phyloP scores from a whole-genome alignment of 441 rosid genomes.

The Daphne laureola region DNA sequence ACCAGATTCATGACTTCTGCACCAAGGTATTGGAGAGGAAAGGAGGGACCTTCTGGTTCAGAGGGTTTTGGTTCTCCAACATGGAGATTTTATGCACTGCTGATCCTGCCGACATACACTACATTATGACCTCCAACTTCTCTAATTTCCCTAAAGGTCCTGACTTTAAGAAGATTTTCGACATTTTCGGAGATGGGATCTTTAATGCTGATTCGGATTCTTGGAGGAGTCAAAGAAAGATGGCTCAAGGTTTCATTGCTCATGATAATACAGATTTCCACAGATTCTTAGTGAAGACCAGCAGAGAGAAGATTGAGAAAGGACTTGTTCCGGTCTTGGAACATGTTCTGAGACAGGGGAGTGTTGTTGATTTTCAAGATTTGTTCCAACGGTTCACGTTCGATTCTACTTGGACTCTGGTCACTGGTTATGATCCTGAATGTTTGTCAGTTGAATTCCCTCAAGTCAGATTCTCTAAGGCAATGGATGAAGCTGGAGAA shows the following conservation, averaged over 20 bases:
- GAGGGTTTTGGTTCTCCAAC: slow-evolving; percentile 24
- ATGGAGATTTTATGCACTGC: slow-evolving; percentile 24
- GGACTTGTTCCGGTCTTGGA: slow-evolving; percentile 35
- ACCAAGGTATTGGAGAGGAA: slow-evolving; percentile 18
- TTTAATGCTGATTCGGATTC: slow-evolving; percentile 29
- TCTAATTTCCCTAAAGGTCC: slow-evolving; percentile 38
- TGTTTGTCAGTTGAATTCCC: slow-evolving; percentile 27
- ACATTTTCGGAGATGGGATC: slow-evolving; percentile 42
- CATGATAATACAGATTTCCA: slow-evolving; percentile 13
- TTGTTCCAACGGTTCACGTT: slow-evolving; percentile 34
- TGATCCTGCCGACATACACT: slow-evolving; percentile 40
- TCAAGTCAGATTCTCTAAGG: slow-evolving; percentile 22
- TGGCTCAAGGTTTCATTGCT: slow-evolving; percentile 23
- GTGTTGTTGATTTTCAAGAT: slow-evolving; percentile 33
- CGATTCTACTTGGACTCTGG: slow-evolving; percentile 27
- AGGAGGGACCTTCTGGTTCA: slow-evolving; percentile 18
- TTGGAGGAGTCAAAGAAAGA: slow-evolving; percentile 33
- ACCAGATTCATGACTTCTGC: slow-evolving; percentile 23
- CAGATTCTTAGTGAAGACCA: slow-evolving; percentile 18
- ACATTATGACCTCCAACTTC: slow-evolving; percentile 41
- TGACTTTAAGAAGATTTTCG: slow-evolving; percentile 34
- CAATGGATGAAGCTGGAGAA: slow-evolving; percentile 32
- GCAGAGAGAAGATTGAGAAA: slow-evolving; percentile 21
- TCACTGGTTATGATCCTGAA: slow-evolving; percentile 24
- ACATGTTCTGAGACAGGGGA: slow-evolving; percentile 21